phyloP scores from a whole-genome alignment of 352 stramenopile species.

The Phytopythium mirpurense region DNA sequence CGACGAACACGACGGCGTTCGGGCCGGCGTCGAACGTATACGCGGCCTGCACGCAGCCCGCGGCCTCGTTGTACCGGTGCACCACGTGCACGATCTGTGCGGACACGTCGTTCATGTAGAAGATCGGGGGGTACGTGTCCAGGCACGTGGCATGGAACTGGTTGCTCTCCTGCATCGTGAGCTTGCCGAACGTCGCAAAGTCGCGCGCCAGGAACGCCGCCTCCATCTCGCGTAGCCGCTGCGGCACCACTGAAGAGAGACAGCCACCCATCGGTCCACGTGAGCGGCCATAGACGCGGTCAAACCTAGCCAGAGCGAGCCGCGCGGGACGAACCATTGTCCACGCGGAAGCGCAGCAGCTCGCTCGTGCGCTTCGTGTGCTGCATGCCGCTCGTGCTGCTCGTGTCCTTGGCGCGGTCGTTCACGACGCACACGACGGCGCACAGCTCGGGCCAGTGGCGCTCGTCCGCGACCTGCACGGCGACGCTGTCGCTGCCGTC shows the following conservation, averaged over 20 bases:
- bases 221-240: conserved; percentile 88
- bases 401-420: conserved; percentile 96
- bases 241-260: conserved; percentile 54
- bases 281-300: not conserved
- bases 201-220: conserved; percentile 86
- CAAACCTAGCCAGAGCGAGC: too few relatives aligned
- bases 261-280: not conserved
- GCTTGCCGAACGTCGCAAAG: conserved; percentile 92
- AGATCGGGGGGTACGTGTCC: conserved; percentile 97
- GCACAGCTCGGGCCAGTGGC: conserved; percentile 92
- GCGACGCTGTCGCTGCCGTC: conserved; percentile 75
- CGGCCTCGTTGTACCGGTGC: conserved; percentile 91
- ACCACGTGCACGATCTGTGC: conserved; percentile 81
- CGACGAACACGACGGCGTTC: conserved; percentile 95
- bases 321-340: conserved; percentile 13
- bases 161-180: conserved; percentile 99
- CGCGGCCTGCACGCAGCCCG: conserved; percentile 71
- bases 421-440: conserved; percentile 96
- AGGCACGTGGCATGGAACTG: conserved; percentile 98
- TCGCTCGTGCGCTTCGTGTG: conserved; percentile 91
- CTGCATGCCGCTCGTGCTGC: conserved; percentile 95
- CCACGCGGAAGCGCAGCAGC: conserved; percentile 85
- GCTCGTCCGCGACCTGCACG: conserved; percentile 76
- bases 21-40: conserved; percentile 99
- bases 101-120: conserved; percentile 97